These are phyloP conservation scores for Pyricularia pennisetigena DNA, from an alignment of 2,329 filamentous ascomycete genomes.

Conservation along the genomic window DNA sequence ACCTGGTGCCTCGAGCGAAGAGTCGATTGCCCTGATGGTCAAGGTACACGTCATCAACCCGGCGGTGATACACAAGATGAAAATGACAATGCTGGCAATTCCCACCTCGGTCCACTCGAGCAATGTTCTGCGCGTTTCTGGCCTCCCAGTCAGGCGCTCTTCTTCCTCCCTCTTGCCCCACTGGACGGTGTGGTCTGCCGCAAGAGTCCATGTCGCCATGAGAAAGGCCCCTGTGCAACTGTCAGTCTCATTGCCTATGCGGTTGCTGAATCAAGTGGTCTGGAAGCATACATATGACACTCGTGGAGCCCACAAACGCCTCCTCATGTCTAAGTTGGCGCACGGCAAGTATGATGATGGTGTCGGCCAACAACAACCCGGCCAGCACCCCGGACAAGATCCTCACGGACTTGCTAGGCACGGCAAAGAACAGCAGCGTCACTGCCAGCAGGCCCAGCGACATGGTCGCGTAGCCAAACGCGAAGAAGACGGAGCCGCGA, in stretches of 20 bases:
- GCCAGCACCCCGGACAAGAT: slow-evolving; percentile 61
- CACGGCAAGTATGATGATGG: slow-evolving; percentile 71
- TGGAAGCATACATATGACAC: slow-evolving; percentile 50
- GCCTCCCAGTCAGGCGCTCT: slow-evolving; percentile 78
- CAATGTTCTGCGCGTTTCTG: slow-evolving; percentile 74
- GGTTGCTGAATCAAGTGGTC: background rate
- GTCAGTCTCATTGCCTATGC: background rate
- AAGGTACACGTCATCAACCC: slow-evolving; percentile 73
- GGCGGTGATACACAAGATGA: slow-evolving; percentile 56
- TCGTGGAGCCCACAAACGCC: slow-evolving; percentile 82
- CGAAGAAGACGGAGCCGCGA: slow-evolving; percentile 85
- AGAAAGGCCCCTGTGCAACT: slow-evolving; percentile 52
- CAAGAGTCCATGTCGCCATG: slow-evolving; percentile 68
- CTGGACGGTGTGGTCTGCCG: slow-evolving; percentile 71
- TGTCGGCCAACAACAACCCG: slow-evolving; percentile 58
- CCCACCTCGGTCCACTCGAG: slow-evolving; percentile 79
- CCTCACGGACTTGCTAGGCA: slow-evolving; percentile 71
- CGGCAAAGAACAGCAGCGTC: slow-evolving; percentile 76
- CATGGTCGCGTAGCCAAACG: slow-evolving; percentile 74
- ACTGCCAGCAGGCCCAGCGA: slow-evolving; percentile 67
- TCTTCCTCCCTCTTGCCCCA: slow-evolving; percentile 94
- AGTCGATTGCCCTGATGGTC: slow-evolving; percentile 70
- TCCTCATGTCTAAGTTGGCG: slow-evolving; percentile 70
- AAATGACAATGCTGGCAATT: slow-evolving; percentile 60
- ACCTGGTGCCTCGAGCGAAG: slow-evolving; percentile 63